Evolutionary conservation across 2,329 filamentous ascomycete genomes (phyloP), one percentile per base, ranked within the genome.

Genomic region (Cordyceps cicadae): DNA sequence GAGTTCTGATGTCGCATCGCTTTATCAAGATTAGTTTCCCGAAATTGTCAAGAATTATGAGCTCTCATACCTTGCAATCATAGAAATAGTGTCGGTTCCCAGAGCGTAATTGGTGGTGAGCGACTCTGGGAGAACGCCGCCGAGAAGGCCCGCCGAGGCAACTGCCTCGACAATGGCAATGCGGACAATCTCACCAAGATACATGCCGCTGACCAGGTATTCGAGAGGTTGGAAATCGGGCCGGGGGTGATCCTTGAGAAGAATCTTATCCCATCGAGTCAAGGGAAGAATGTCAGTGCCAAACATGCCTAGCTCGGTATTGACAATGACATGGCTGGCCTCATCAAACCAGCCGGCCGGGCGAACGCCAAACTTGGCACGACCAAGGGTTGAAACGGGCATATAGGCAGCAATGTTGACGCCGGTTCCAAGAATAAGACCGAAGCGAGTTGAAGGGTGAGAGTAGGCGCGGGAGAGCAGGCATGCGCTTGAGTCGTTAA

Each of bases 241-340:
- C 57, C 76, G 74, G 14, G 80, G 75, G 63, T 86, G 85, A 0
- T 70, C 74, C 2, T 74, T 75, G 51, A 80, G 80, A 15, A 88
- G 72, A 5, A 73, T 68, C 19, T 72, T 69, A 64, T 88, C 86
- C 85, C 85, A 88, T 64, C 77, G 78, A 3, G 85, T 87, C 59
- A 82, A 66, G 7, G 85, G 84, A 29, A 87, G 71, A 54, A 86
- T 77, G 61, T 74, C 79, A 55, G 77, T 74, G 15, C 85, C 85
- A 67, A 87, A 87, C 84, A 88, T 87, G 65, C 84, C 81, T 39
- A 87, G 71, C 70, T 88, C 85, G 0, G 84, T 87, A 69, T 88
- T 88, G 65, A 88, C 79, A 62, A 88, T 82, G 61, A 87, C 83
- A 65, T 87, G 82, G 61, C 77, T 81, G 5, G 83, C 84, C 21